Conservation (phyloP, 345 rosid genomes). For the Eucalyptus camaldulensis region DNA sequence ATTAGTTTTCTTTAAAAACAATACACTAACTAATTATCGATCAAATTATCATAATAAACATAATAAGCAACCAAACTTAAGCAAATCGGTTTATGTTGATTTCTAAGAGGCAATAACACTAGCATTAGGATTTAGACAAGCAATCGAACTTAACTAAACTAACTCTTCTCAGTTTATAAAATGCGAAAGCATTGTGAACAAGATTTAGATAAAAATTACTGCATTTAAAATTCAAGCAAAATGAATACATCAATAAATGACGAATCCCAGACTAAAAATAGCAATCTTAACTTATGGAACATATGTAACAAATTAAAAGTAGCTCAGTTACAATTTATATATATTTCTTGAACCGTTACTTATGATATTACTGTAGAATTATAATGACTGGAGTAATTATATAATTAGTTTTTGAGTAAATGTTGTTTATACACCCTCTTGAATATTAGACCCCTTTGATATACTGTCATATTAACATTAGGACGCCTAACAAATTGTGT, state of each 20-base stretch:
- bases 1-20: too few relatives aligned
- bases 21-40: too few relatives aligned
- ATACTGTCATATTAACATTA: too few relatives aligned
- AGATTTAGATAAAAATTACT: background rate
- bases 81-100: background rate
- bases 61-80: background rate
- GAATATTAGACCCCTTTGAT: too few relatives aligned
- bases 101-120: background rate
- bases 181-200: background rate
- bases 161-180: background rate
- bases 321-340: background rate
- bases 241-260: background rate
- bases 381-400: too few relatives aligned
- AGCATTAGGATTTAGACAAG: background rate
- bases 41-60: background rate
- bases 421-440: too few relatives aligned
- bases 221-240: too few relatives aligned
- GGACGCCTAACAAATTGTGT: too few relatives aligned
- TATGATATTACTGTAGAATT: too few relatives aligned
- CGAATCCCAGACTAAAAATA: background rate
- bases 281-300: background rate
- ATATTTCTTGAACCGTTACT: too few relatives aligned
- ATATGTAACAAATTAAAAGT: background rate
- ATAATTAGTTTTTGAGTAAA: too few relatives aligned
- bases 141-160: background rate